Conservation (phyloP, 2,329 filamentous ascomycete species). For the Pseudocercospora eumusae region DNA sequence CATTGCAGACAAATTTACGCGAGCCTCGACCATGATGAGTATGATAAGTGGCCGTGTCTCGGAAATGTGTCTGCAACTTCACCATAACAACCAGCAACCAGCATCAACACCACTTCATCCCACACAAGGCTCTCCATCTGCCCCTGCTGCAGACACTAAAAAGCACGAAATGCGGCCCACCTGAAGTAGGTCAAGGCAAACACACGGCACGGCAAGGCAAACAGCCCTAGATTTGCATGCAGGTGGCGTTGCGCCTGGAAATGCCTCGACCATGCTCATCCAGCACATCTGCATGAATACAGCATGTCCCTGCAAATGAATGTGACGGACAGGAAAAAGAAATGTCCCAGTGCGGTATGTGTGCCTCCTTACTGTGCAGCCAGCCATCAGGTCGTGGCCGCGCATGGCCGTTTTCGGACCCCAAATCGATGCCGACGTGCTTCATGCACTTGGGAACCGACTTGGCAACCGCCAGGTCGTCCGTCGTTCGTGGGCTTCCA, state of each 20-base stretch:
- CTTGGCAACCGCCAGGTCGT: no score
- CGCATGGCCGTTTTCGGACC: background rate
- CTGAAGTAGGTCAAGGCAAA: background rate
- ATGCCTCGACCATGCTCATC: background rate
- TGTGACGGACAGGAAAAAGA: background rate
- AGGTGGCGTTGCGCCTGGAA: background rate
- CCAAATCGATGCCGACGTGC: background rate
- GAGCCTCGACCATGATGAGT: background rate
- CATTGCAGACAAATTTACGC: background rate
- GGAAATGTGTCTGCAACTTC: background rate
- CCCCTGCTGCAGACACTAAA: background rate
- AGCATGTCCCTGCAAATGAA: background rate
- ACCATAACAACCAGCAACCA: background rate
- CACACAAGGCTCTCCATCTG: background rate
- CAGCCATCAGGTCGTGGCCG: no score
- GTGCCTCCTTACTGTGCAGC: background rate
- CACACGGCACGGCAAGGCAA: background rate
- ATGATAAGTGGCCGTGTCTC: background rate
- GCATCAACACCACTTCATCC: no score
- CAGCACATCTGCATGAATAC: background rate
- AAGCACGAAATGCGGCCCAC: background rate
- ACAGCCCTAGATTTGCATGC: slow-evolving; percentile 1
- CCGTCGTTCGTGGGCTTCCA: background rate
- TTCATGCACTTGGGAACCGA: background rate
- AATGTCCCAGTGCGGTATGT: background rate